A percentile compares a stretch with the other conserved stretches of the same genome.
Conservation (phyloP, 129 eudicot genomes). For the Helichrysum umbraculigerum region DNA sequence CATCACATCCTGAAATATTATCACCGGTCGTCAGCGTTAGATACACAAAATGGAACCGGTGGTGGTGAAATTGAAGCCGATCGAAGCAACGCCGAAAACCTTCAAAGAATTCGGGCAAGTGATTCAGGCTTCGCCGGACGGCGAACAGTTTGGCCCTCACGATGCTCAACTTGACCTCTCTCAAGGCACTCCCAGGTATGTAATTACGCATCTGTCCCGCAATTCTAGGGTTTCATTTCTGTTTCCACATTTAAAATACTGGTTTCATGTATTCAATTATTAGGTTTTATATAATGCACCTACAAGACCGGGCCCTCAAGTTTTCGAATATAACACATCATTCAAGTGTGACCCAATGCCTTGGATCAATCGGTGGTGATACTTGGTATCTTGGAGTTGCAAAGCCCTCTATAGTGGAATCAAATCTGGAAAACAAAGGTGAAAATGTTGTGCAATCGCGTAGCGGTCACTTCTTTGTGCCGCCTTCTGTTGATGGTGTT, state of each 20-base stretch:
- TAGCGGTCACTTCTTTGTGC: constrained; percentile 71
- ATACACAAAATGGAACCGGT: constrained; percentile 25
- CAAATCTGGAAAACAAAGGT: constrained; percentile 36
- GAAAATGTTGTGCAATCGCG: constrained; percentile 45
- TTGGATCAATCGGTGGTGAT: constrained; percentile 76
- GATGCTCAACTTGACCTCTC: constrained; percentile 86
- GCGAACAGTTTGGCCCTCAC: constrained; percentile 69
- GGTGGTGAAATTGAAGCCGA: constrained; percentile 52
- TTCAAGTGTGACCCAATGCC: constrained; percentile 94
- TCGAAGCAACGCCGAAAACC: constrained; percentile 78
- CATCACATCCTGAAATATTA: not conserved
- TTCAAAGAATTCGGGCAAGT: constrained; percentile 85
- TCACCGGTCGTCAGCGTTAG: not conserved
- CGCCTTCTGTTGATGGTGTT: constrained; percentile 70
- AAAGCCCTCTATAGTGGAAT: constrained; percentile 66
- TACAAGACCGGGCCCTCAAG: constrained; percentile 54
- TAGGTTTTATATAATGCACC: constrained; percentile 88
- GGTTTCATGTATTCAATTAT: constrained; percentile 18
- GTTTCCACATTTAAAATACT: not conserved
- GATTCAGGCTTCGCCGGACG: constrained; percentile 67
- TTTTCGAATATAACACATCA: constrained; percentile 83
- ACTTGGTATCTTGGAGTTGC: constrained; percentile 93
- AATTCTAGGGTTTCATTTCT: constrained; percentile 21
- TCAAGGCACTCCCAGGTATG: constrained; percentile 70
- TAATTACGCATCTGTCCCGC: constrained; percentile 3